Base-by-base conservation (phyloP, 1,139 yeast species). In the Diutina neorugosa region DNA sequence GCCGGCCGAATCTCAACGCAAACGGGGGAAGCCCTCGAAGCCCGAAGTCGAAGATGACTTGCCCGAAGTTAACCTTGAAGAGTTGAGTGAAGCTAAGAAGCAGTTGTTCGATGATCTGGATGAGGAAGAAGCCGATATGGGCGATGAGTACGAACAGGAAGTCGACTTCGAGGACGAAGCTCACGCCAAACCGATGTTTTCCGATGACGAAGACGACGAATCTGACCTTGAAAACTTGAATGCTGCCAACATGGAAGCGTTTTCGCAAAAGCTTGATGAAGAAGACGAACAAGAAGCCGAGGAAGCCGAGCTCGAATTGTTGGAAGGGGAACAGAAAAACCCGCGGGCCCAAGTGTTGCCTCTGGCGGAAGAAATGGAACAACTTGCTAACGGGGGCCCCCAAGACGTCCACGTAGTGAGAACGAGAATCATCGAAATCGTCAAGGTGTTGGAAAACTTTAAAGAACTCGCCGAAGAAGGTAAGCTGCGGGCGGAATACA, bases 361-460 rank as follows among this genome's bases (percentile, higher is more conserved):
- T 44, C 73, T 83, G 4, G 79, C 67, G 56, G 78, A 74, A 54
- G 82, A 77, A 57, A 73, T 72, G 52, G 66, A 69, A 57, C 69
- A 73, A 50, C 73, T 74, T 53, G 70, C 75, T 54, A 70, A 69
- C 20, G 65, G 66, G 18, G 81, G 78, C 23, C 84, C 87, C 48
- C 81, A 81, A 62, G 96, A 91, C 65, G 77, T 91, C 53, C 86
- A 90, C 11, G 76, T 87, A 63, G 79, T 88, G 18, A 82, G 98
- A 69, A 88, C 97, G 23, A 81, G 99, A 70, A 91, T 94, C 84
- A 82, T 93, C 60, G 98, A 94, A 73, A 81, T 94, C 57, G 94
- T 90, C 53, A 91, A 91, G 68, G 97, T 93, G n/a, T 78, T 94
- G 61, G 98, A 91, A 66, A 89, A 93, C 69, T 90, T 91, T 71